phyloP scores from a whole-genome alignment of 345 rosid genomes.

The Laguncularia racemosa region DNA sequence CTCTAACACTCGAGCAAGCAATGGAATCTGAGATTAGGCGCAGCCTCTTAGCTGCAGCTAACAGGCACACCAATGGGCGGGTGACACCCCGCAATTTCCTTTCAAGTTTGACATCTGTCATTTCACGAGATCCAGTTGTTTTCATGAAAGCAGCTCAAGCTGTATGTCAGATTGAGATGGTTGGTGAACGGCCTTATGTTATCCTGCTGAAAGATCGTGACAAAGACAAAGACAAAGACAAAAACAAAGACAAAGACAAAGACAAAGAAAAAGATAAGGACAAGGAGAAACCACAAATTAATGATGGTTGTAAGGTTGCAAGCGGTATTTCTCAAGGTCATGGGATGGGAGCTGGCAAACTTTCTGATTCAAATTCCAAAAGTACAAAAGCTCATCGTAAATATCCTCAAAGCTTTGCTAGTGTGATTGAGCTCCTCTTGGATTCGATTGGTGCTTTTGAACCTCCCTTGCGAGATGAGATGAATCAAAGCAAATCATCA shows the following conservation, averaged over 20 bases:
- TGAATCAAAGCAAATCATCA: conserved; percentile 29
- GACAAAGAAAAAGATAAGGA: conserved; percentile 74
- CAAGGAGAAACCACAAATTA: conserved; percentile 44
- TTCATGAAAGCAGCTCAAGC: conserved; percentile 78
- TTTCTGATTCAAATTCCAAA: conserved; percentile 52
- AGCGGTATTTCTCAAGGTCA: conserved; percentile 26
- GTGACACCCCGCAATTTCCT: conserved; percentile 77
- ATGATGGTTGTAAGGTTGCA: conserved; percentile 59
- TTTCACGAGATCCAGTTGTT: conserved; percentile 73
- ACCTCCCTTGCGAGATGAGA: conserved; percentile 57
- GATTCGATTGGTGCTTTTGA: conserved; percentile 55
- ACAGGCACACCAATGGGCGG: conserved; percentile 76
- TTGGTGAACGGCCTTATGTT: conserved; percentile 85
- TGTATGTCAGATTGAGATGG: conserved; percentile 93
- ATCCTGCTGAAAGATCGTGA: conserved; percentile 85
- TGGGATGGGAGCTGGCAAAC: conserved; percentile 40
- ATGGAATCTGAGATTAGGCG: conserved; percentile 97
- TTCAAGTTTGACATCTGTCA: conserved; percentile 58
- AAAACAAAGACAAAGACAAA: no score
- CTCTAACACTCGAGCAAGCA: conserved; percentile 92
- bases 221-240: conserved; percentile 62
- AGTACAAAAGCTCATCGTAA: conserved; percentile 64
- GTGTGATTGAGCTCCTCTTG: conserved; percentile 84
- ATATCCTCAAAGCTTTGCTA: conserved; percentile 69
- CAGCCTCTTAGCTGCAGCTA: conserved; percentile 67